Conservation (phyloP, 1,139 yeast genomes). For the Komagataea norvegica region DNA sequence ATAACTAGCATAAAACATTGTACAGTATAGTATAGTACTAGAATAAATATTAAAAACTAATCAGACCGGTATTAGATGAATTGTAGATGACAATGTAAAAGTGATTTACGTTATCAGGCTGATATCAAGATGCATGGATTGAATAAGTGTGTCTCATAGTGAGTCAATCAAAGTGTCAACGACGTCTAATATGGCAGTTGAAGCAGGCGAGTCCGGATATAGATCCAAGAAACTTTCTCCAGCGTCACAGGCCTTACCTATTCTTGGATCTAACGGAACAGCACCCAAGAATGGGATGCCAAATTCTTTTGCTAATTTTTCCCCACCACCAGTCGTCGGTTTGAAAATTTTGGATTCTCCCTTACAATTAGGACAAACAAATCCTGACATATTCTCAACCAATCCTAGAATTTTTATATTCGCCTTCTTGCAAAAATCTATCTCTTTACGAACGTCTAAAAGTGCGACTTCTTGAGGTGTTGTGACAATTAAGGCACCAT, state of each 20-base stretch:
- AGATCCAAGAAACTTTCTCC: slow-evolving; percentile 85
- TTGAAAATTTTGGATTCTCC: slow-evolving; percentile 88
- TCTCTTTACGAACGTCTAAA: slow-evolving; percentile 91
- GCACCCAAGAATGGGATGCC: slow-evolving; percentile 77
- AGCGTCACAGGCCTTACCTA: slow-evolving; percentile 80
- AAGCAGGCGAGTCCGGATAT: slow-evolving; percentile 91
- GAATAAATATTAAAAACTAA: too few relatives aligned
- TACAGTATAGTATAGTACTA: not conserved
- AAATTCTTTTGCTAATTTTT: slow-evolving; percentile 72
- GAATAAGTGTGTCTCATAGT: not conserved
- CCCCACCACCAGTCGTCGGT: slow-evolving; percentile 97
- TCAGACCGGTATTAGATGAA: too few relatives aligned
- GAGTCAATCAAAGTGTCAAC: slow-evolving; percentile 48
- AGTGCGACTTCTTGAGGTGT: slow-evolving; percentile 98
- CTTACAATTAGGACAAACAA: slow-evolving; percentile 92
- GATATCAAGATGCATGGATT: slow-evolving; percentile 3
- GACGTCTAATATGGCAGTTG: slow-evolving; percentile 78
- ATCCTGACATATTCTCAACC: slow-evolving; percentile 98
- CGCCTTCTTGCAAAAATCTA: slow-evolving; percentile 91
- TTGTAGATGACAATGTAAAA: too few relatives aligned
- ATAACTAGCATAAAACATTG: not conserved
- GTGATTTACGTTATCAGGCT: too few relatives aligned
- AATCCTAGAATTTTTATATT: slow-evolving; percentile 79
- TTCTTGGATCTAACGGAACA: slow-evolving; percentile 94
- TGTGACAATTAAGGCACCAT: slow-evolving; percentile 92